Percentiles rank a stretch among this genome's conserved stretches.
phyloP scores from a whole-genome alignment of 2,329 filamentous ascomycete genomes.

The Aspergillus puulaauensis region DNA sequence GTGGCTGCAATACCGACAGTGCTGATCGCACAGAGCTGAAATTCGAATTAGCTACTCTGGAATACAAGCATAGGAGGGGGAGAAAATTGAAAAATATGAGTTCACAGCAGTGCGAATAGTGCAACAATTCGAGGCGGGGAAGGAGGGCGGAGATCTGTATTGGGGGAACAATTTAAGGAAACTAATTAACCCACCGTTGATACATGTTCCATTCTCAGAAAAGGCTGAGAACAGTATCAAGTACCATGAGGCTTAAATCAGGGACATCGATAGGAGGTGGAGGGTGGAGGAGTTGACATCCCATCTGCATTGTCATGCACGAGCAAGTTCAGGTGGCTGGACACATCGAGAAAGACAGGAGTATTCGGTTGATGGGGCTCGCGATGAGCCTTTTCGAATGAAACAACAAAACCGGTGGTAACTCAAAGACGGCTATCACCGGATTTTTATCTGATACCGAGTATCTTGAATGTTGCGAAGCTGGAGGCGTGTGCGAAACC shows the following conservation, averaged over 20 bases:
- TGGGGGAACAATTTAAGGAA: neutral
- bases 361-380: neutral
- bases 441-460: neutral
- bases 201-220: conserved; percentile 42
- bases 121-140: neutral
- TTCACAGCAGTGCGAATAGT: neutral
- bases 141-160: neutral
- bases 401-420: conserved; percentile 3
- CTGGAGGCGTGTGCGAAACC: conserved; percentile 6
- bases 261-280: conserved; percentile 29
- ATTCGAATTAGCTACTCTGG: neutral
- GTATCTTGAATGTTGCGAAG: neutral
- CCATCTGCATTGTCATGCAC: conserved; percentile 32
- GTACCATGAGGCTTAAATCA: conserved; percentile 34
- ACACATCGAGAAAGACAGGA: conserved; percentile 17
- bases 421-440: conserved; percentile 4
- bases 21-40: conserved; percentile 62
- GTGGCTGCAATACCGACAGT: conserved; percentile 61
- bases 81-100: neutral
- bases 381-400: neutral
- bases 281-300: conserved; percentile 30
- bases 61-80: neutral
- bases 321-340: conserved; percentile 18
- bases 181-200: conserved; percentile 35
- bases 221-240: conserved; percentile 28